Conservation (phyloP, 495 filamentous ascomycete genomes). For the Podospora didyma region DNA sequence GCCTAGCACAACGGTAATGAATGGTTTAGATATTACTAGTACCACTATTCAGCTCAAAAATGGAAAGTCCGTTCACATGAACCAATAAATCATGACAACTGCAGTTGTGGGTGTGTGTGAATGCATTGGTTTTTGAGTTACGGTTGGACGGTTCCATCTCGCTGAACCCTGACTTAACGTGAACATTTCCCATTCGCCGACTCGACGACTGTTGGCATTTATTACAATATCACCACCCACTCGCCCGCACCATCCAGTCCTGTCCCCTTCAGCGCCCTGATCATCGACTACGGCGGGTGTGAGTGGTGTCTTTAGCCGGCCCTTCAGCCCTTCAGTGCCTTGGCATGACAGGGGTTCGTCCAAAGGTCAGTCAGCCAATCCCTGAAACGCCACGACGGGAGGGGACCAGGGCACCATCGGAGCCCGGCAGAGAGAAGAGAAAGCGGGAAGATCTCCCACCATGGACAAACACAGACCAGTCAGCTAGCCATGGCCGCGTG, state of each 20-base stretch:
- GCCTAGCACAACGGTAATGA: no score
- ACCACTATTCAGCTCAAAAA: no score
- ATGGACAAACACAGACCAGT: not conserved
- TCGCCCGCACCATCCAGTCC: constrained; percentile 4
- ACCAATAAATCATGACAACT: no score
- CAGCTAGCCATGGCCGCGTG: constrained; percentile 13
- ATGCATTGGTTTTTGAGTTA: not conserved
- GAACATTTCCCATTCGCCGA: not conserved
- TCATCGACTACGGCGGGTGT: not conserved
- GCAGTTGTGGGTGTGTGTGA: no score
- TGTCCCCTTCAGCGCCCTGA: not conserved
- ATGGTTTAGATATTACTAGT: no score
- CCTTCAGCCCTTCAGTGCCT: constrained; percentile 1
- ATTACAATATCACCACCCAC: not conserved
- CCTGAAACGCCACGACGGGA: no score
- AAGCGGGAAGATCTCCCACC: not conserved
- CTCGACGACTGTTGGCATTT: not conserved
- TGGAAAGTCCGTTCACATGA: no score
- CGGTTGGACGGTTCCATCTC: not conserved
- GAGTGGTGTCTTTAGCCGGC: not conserved
- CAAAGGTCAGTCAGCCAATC: no score
- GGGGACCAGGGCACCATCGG: no score
- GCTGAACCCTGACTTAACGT: not conserved
- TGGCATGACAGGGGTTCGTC: not conserved
- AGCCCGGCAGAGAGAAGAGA: not conserved